phyloP scores from a whole-genome alignment of 176 grass and related monocot genomes.

The Carex parvula region DNA sequence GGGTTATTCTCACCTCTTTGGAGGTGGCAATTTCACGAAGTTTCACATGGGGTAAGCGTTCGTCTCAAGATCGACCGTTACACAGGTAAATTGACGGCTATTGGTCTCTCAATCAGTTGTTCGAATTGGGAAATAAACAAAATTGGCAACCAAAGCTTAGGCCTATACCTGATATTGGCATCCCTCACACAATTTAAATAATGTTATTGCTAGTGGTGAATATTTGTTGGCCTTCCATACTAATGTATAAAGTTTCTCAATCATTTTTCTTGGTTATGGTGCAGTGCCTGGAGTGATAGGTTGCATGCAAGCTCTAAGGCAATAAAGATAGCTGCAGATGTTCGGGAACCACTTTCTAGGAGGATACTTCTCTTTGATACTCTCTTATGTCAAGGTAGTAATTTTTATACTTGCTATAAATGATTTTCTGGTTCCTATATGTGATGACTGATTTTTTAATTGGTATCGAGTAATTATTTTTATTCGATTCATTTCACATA shows the following conservation, averaged over 20 bases:
- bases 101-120: too few relatives aligned
- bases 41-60: too few relatives aligned
- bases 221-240: neutral
- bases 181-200: neutral
- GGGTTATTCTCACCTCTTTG: too few relatives aligned
- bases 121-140: too few relatives aligned
- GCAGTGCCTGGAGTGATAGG: constrained; percentile 88
- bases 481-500: neutral
- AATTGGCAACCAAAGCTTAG: too few relatives aligned
- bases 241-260: neutral
- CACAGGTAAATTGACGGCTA: too few relatives aligned
- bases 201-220: neutral
- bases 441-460: neutral
- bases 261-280: constrained; percentile 26
- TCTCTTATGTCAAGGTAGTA: constrained; percentile 69
- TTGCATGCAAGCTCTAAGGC: constrained; percentile 93
- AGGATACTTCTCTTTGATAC: constrained; percentile 92
- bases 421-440: neutral
- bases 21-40: too few relatives aligned
- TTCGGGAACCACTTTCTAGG: constrained; percentile 82
- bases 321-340: constrained; percentile 67
- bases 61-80: too few relatives aligned
- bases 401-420: constrained; percentile 24
- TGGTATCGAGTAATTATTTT: neutral
- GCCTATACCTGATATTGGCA: neutral